Evolutionary conservation across 2,329 filamentous ascomycete genomes (phyloP).

Genomic region (Thielaviopsis cerberus): DNA sequence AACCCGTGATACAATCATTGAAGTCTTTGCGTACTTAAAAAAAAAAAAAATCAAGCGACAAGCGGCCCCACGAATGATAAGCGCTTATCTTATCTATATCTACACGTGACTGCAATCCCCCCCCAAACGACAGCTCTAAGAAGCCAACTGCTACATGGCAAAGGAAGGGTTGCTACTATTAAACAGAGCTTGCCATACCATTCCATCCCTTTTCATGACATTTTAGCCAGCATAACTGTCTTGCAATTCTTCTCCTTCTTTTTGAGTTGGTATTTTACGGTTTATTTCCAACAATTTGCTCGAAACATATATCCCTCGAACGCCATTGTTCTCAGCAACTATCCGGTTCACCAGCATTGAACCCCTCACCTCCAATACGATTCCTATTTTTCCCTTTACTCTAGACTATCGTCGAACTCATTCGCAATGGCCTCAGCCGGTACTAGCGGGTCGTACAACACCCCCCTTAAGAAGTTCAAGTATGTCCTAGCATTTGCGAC

Average conservation of each 20-base stretch:
- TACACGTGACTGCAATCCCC: constrained; percentile 3
- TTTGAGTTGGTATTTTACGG: neutral
- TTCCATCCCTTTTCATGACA: constrained; percentile 5
- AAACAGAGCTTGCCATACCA: neutral
- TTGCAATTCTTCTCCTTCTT: neutral
- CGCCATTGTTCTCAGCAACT: neutral
- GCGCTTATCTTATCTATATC: neutral
- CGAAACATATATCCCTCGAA: neutral
- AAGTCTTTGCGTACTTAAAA: neutral
- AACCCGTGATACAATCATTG: neutral
- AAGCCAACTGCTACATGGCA: constrained; percentile 1
- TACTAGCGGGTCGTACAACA: constrained; percentile 75
- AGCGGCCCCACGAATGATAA: constrained; percentile 11
- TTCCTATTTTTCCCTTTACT: neutral
- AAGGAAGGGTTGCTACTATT: neutral
- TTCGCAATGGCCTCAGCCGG: constrained; percentile 58
- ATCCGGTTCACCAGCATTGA: neutral
- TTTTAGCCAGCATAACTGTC: neutral
- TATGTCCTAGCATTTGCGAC: constrained; percentile 23
- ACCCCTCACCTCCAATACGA: neutral
- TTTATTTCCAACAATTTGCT: neutral
- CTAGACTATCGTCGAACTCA: neutral
- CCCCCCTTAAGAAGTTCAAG: constrained; percentile 99
- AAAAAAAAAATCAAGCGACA: constrained; percentile 10
- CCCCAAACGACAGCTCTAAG: neutral